Conservation (phyloP, 148 eudicot genomes). For the Persicaria tinctoria region DNA sequence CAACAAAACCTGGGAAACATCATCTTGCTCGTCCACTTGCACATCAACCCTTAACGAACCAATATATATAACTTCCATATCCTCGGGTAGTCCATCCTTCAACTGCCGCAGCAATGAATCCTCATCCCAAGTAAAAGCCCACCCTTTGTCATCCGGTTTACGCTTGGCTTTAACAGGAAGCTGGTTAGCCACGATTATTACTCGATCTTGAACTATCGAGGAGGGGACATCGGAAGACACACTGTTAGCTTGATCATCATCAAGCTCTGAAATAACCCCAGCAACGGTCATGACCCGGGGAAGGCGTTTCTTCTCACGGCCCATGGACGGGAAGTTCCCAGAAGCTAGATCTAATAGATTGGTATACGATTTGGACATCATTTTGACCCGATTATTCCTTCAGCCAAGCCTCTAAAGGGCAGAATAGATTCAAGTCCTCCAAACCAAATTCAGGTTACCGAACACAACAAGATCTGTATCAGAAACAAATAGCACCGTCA, state of each 20-base stretch:
- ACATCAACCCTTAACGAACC: constrained; percentile 38
- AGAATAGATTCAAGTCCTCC: too few relatives aligned
- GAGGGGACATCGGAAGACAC: constrained; percentile 29
- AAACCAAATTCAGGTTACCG: too few relatives aligned
- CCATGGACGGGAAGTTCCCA: constrained; percentile 32
- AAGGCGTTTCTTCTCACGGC: constrained; percentile 22
- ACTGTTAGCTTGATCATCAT: constrained; percentile 31
- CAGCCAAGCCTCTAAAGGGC: too few relatives aligned
- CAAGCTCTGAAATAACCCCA: constrained; percentile 32
- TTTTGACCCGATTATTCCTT: not conserved
- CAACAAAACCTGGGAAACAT: constrained; percentile 27
- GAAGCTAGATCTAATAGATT: constrained; percentile 36
- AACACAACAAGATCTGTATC: too few relatives aligned
- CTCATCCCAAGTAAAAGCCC: constrained; percentile 36
- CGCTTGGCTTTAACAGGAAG: constrained; percentile 31
- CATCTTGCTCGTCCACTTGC: constrained; percentile 35
- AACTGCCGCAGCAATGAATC: constrained; percentile 27
- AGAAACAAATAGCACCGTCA: too few relatives aligned
- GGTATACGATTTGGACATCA: constrained; percentile 38
- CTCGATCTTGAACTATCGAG: constrained; percentile 28
- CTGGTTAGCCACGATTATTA: constrained; percentile 39
- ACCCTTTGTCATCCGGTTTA: constrained; percentile 29
- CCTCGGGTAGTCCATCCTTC: constrained; percentile 33
- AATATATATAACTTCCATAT: constrained; percentile 33
- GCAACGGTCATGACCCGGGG: constrained; percentile 41